Conservation (phyloP, 2,329 filamentous ascomycete species). For the Chrysoporthe deuterocubensis region DNA sequence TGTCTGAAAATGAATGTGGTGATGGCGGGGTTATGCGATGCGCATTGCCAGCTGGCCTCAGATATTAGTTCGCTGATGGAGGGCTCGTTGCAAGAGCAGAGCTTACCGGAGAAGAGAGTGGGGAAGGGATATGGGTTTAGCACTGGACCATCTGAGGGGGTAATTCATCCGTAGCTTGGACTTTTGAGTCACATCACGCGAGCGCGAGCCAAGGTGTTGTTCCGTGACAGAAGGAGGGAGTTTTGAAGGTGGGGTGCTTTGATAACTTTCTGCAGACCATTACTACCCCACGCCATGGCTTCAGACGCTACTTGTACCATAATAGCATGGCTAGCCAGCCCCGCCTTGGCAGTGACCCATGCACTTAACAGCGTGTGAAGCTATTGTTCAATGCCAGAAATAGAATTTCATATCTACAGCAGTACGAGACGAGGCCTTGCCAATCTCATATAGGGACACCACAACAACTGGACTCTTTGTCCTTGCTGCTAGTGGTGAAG, state of each 20-base stretch:
- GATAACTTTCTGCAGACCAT: not conserved
- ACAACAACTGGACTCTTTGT: not conserved
- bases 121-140: not conserved
- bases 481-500: not conserved
- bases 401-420: no score
- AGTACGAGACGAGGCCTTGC: no score
- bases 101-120: not conserved
- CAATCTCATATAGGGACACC: not conserved
- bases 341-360: not conserved
- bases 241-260: slow-evolving; percentile 11
- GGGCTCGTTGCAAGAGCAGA: not conserved
- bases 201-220: not conserved
- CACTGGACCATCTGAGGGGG: slow-evolving; percentile 13
- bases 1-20: not conserved
- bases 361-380: no score
- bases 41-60: slow-evolving; percentile 12
- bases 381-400: no score
- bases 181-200: slow-evolving; percentile 17
- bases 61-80: not conserved
- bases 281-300: not conserved
- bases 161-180: slow-evolving; percentile 13
- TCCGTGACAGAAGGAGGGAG: slow-evolving; percentile 12
- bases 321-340: not conserved
- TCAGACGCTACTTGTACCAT: not conserved
- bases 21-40: slow-evolving; percentile 8